Percentiles rank a stretch among this genome's conserved stretches.
phyloP scores from a whole-genome alignment of 2,329 filamentous ascomycete genomes.

The Claviceps paspali region DNA sequence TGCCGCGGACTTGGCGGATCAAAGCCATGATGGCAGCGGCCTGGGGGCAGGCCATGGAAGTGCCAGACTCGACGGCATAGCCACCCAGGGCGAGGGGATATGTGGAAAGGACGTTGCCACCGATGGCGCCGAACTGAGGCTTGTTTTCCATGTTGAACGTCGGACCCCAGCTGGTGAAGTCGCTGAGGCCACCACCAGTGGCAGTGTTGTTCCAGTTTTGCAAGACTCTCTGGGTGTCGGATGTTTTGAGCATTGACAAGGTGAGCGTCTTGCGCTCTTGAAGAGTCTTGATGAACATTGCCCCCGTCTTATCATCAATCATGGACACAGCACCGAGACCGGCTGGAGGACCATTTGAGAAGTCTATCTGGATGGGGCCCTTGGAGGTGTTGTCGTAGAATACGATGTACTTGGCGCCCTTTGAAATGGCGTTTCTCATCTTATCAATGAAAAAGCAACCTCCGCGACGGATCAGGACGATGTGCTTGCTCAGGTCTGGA shows the following conservation, averaged over 20 bases:
- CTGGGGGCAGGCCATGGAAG: slow-evolving; percentile 45
- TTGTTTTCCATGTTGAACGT: slow-evolving; percentile 42
- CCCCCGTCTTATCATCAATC: slow-evolving; percentile 26
- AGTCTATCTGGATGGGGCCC: slow-evolving; percentile 17
- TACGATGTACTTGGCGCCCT: slow-evolving; percentile 45
- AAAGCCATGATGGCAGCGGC: slow-evolving; percentile 39
- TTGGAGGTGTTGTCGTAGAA: slow-evolving; percentile 41
- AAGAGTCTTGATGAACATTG: slow-evolving; percentile 27
- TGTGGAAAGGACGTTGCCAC: slow-evolving; percentile 43
- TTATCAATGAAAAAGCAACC: slow-evolving; percentile 41
- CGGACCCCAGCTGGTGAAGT: slow-evolving; percentile 44
- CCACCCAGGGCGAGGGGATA: slow-evolving; percentile 29
- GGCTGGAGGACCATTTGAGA: slow-evolving; percentile 7
- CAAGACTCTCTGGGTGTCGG: slow-evolving; percentile 16
- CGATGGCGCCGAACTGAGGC: slow-evolving; percentile 39
- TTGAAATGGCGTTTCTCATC: slow-evolving; percentile 32
- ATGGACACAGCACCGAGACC: slow-evolving; percentile 23
- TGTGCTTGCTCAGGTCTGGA: slow-evolving; percentile 38
- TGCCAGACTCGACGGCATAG: slow-evolving; percentile 39
- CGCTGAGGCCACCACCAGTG: slow-evolving; percentile 36
- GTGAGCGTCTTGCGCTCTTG: slow-evolving; percentile 26
- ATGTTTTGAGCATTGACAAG: slow-evolving; percentile 27
- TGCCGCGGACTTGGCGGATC: slow-evolving; percentile 35
- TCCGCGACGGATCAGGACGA: slow-evolving; percentile 46
- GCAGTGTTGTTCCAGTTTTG: slow-evolving; percentile 14